phyloP scores from a whole-genome alignment of 495 filamentous ascomycete species.

The Penicillium macrosclerotiorum region DNA sequence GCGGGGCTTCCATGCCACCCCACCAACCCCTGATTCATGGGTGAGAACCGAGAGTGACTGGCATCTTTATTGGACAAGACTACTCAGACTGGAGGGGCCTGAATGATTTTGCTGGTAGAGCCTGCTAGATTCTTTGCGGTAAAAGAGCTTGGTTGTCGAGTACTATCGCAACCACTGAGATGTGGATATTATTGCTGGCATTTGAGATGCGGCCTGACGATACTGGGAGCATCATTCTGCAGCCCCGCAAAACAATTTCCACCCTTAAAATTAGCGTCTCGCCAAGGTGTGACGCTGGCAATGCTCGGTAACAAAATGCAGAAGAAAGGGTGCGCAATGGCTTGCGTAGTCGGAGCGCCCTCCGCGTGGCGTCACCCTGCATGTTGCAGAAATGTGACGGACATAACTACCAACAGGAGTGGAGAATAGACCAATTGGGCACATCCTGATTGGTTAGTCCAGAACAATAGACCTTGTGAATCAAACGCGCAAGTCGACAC shows the following conservation, averaged over 20 bases:
- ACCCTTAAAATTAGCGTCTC: background rate
- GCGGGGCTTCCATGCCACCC: background rate
- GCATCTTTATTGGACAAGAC: background rate
- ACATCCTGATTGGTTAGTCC: slow-evolving; percentile 1
- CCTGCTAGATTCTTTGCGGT: background rate
- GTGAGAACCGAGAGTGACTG: background rate
- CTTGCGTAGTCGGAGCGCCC: slow-evolving; percentile 7
- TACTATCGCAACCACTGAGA: background rate
- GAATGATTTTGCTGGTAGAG: background rate
- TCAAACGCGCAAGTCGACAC: too few species aligned
- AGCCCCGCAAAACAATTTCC: background rate
- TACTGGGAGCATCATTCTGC: background rate
- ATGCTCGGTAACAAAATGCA: background rate
- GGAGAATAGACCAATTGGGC: slow-evolving; percentile 1
- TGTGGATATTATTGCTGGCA: background rate
- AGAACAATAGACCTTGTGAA: slow-evolving; percentile 1
- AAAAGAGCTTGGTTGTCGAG: background rate
- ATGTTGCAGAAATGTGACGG: slow-evolving; percentile 9
- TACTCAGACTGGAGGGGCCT: background rate
- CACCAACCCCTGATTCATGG: slow-evolving; percentile 1
- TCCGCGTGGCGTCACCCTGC: slow-evolving; percentile 1
- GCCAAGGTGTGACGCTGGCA: background rate
- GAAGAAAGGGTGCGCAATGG: background rate
- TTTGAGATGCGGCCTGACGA: background rate
- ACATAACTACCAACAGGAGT: background rate